phyloP scores from a whole-genome alignment of 306 rosid species.

The Cucurbita argyrosperma region DNA sequence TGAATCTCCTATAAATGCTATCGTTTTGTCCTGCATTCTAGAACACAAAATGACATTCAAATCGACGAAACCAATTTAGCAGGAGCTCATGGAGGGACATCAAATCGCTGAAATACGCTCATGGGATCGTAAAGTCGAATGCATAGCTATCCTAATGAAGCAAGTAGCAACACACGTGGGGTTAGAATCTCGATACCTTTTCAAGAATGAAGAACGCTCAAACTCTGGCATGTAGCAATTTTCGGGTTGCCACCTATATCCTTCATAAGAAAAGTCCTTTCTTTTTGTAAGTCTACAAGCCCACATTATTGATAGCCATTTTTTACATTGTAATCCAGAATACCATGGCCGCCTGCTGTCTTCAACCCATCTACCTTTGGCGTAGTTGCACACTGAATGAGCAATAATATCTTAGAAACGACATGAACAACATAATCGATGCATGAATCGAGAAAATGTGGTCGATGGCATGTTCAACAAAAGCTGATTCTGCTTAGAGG shows the following conservation, averaged over 20 bases:
- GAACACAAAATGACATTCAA: slow-evolving; percentile 23
- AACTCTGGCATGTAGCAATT: slow-evolving; percentile 62
- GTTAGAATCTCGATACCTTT: slow-evolving; percentile 38
- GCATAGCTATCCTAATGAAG: neutral
- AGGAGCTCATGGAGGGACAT: neutral
- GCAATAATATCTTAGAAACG: slow-evolving; percentile 11
- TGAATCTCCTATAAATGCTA: slow-evolving; percentile 82
- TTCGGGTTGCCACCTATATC: slow-evolving; percentile 73
- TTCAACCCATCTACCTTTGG: slow-evolving; percentile 81
- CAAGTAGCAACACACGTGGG: neutral
- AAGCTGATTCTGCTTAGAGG: neutral
- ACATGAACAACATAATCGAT: neutral
- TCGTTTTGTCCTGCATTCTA: slow-evolving; percentile 87
- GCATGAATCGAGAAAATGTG: neutral
- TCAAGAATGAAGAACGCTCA: slow-evolving; percentile 47
- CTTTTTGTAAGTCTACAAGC: slow-evolving; percentile 74
- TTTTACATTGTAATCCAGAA: slow-evolving; percentile 69
- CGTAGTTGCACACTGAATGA: slow-evolving; percentile 67
- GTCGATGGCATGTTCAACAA: neutral
- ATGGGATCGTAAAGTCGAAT: neutral
- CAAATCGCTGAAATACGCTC: neutral
- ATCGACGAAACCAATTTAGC: neutral
- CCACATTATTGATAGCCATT: slow-evolving; percentile 86
- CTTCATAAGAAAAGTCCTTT: slow-evolving; percentile 66
- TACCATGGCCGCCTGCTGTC: slow-evolving; percentile 57